Base-by-base conservation (phyloP, 768 basidiomycete genomes). In the Mrakia hoshinonis region DNA sequence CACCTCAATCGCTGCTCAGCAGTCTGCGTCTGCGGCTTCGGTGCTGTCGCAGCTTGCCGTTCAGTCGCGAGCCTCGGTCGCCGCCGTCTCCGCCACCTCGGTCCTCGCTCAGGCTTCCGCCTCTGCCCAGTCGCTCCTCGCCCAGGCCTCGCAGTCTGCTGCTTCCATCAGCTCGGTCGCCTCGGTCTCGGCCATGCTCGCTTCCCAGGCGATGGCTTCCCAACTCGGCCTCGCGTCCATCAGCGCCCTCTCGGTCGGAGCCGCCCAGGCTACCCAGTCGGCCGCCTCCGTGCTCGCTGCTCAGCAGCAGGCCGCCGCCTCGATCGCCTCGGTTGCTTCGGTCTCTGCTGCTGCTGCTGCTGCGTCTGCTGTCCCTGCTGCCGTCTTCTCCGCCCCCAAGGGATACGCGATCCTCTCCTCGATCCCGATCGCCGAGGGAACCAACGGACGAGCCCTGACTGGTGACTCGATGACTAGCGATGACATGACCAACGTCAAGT, bases 401-500 rank as follows among this genome's bases (percentile, higher is more conserved):
- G 13, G 26, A 12, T 20, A 11, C 24, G 26, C 46, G 18, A 26
- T 58, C 13, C 55, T 26, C 24, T 29, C 26, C 29, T 58, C 34
- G 55, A n/a, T 26, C 29, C 34, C 29, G 15, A 58, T 29, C 24
- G 55, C 55, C 55, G 67, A 67, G 67, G 67, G 67, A 54, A 38
- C 67, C 34, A 18, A n/a, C 20, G 51, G 63, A 9, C 74, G 78
- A 58, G 77, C 77, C 43, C 70, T 77, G 15, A 61, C 70, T 36
- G 52, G 72, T 2, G 74, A 74, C 9, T 73, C 74, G 18, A 73
- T 67, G 51, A 51, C 73, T 29, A 64, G 67, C 13, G 29, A 55
- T 22, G 49, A 48, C 47, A 78, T 76, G 76, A 78, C 77, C 20
- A 55, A 73, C 38, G 64, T 55, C 36, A 55, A 34, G 31, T 78